phyloP scores from a whole-genome alignment of 768 basidiomycete genomes.

The Brasilioporus rufonigricans region DNA sequence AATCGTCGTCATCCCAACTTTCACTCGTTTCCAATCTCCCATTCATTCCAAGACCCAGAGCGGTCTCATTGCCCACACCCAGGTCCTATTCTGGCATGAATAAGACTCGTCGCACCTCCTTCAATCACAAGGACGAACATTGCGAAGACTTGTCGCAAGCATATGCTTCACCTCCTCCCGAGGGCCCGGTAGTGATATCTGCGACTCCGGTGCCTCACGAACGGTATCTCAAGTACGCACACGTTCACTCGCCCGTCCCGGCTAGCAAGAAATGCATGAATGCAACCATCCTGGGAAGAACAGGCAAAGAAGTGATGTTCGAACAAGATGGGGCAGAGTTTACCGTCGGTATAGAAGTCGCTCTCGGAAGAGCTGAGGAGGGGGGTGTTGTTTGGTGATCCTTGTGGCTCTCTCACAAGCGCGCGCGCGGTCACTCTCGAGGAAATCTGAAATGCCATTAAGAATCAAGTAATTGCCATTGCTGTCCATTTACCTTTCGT shows the following conservation, averaged over 20 bases:
- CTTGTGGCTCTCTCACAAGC: not conserved
- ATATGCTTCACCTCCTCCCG: constrained; percentile 30
- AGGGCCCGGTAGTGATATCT: constrained; percentile 24
- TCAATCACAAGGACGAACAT: constrained; percentile 12
- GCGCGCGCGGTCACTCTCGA: not conserved
- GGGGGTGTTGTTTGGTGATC: constrained; percentile 32
- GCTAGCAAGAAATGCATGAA: constrained; percentile 14
- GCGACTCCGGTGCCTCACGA: constrained; percentile 18
- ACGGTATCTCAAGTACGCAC: constrained; percentile 29
- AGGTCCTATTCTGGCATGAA: not conserved
- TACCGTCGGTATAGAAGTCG: constrained; percentile 30
- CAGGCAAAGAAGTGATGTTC: constrained; percentile 24
- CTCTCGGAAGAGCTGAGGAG: constrained; percentile 33
- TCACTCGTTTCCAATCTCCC: constrained; percentile 7
- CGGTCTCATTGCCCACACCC: constrained; percentile 24
- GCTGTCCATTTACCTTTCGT: constrained; percentile 15
- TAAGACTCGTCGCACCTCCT: constrained; percentile 19
- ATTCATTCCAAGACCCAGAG: constrained; percentile 22
- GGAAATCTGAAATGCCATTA: constrained; percentile 3
- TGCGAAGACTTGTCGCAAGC: constrained; percentile 30
- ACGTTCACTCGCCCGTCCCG: constrained; percentile 19
- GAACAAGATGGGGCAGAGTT: constrained; percentile 28
- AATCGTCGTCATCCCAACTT: constrained; percentile 6
- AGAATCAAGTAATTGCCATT: constrained; percentile 15
- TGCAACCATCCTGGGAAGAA: constrained; percentile 8